Percentiles rank a stretch among this genome's conserved stretches.
Evolutionary conservation across 306 rosid species (phyloP).

Genomic region (Casuarina glauca): DNA sequence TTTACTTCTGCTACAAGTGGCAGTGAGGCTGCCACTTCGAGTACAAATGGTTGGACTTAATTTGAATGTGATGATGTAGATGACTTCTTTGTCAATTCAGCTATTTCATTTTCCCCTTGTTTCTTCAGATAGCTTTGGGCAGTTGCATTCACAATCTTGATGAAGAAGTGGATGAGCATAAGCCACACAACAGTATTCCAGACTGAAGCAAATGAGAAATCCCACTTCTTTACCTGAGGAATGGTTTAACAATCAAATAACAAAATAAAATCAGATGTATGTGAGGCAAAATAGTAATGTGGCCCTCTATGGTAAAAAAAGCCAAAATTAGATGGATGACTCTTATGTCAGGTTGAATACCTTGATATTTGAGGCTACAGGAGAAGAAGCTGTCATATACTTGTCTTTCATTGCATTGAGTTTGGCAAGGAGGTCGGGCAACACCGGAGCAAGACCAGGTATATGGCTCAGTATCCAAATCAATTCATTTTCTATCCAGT

Average conservation of each 20-base stretch:
- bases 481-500: conserved; percentile 90
- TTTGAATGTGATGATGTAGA: conserved; percentile 27
- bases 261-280: background rate
- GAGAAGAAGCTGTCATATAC: conserved; percentile 61
- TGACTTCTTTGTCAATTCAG: conserved; percentile 40
- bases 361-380: conserved; percentile 53
- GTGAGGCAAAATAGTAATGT: background rate
- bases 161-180: conserved; percentile 87
- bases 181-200: conserved; percentile 97
- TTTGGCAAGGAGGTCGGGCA: conserved; percentile 56
- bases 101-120: conserved; percentile 64
- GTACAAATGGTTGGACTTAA: background rate
- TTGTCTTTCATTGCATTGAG: conserved; percentile 71
- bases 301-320: conserved; percentile 14
- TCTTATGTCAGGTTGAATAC: conserved; percentile 36
- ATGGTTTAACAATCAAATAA: conserved; percentile 6
- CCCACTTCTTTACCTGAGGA: conserved; percentile 78
- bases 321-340: conserved; percentile 18
- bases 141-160: conserved; percentile 86
- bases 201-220: conserved; percentile 70
- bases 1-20: conserved; percentile 33
- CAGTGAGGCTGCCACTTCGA: conserved; percentile 27
- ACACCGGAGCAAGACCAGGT: conserved; percentile 70
- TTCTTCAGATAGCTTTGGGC: conserved; percentile 79
- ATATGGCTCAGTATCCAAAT: conserved; percentile 82